Conservation (phyloP, 805 yeast genomes). For the Lachancea cidri region DNA sequence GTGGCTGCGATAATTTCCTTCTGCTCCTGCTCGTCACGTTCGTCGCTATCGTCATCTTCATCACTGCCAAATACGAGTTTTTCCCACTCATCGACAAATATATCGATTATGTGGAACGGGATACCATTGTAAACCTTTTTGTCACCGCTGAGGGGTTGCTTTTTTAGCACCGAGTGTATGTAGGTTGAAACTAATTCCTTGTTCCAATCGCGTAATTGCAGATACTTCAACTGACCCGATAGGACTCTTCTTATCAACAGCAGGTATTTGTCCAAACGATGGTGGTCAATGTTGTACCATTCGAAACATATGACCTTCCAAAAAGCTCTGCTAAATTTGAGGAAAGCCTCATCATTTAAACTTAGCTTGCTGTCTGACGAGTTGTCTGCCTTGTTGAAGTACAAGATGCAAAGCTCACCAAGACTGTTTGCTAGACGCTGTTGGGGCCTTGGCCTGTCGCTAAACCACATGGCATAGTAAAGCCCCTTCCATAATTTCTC, state of each 20-base stretch:
- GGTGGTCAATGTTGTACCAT: constrained; percentile 79
- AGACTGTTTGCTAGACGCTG: constrained; percentile 72
- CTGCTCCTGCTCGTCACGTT: constrained; percentile 34
- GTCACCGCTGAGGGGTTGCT: constrained; percentile 54
- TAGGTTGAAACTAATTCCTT: constrained; percentile 41
- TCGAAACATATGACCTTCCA: constrained; percentile 76
- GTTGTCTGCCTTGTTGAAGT: constrained; percentile 30
- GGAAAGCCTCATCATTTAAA: constrained; percentile 34
- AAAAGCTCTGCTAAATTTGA: constrained; percentile 62
- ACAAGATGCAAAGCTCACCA: constrained; percentile 41
- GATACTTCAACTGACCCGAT: constrained; percentile 55
- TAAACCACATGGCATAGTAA: constrained; percentile 92
- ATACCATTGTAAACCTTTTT: constrained; percentile 63
- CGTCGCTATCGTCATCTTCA: constrained; percentile 40
- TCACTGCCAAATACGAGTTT: constrained; percentile 48
- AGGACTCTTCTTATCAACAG: constrained; percentile 74
- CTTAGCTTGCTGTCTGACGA: constrained; percentile 11
- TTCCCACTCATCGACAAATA: constrained; percentile 80
- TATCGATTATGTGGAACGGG: constrained; percentile 80
- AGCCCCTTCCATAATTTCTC: constrained; percentile 96
- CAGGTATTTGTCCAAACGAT: constrained; percentile 82
- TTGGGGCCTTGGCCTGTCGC: constrained; percentile 91
- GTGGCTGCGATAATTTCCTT: constrained; percentile 37
- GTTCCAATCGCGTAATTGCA: constrained; percentile 53
- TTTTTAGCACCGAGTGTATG: constrained; percentile 38